A percentile compares a stretch with the other conserved stretches of the same genome.
Evolutionary conservation across 148 eudicot genomes (phyloP).

Genomic region (Selenicereus undatus): DNA sequence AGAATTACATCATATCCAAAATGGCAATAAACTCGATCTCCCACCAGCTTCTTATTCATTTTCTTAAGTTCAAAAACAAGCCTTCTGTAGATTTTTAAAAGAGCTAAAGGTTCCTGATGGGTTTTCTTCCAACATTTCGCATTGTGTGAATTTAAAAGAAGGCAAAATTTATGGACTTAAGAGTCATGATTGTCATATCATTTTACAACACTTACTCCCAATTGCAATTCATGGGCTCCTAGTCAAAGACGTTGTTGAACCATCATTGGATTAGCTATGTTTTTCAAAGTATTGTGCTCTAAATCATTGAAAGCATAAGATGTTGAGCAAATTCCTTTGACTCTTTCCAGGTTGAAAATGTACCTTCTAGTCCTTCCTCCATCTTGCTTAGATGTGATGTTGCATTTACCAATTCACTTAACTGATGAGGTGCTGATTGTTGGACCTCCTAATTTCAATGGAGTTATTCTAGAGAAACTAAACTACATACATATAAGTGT

Average conservation of each 20-base stretch:
- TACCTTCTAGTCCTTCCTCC: background rate
- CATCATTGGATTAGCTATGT: background rate
- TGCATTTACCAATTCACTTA: background rate
- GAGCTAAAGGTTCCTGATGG: slow-evolving; percentile 16
- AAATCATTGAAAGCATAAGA: background rate
- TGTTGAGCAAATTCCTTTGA: background rate
- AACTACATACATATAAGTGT: background rate
- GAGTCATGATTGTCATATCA: slow-evolving; percentile 12
- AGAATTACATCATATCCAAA: background rate
- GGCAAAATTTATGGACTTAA: slow-evolving; percentile 1
- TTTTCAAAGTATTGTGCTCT: background rate
- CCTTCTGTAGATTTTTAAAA: slow-evolving; percentile 1
- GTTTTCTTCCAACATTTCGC: slow-evolving; percentile 10
- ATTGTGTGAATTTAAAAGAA: background rate
- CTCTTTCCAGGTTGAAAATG: background rate
- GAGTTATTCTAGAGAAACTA: background rate
- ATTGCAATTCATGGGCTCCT: no score
- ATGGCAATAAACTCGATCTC: background rate
- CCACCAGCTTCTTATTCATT: background rate
- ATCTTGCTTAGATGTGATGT: background rate
- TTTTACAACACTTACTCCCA: background rate
- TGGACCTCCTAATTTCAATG: background rate
- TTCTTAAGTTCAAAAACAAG: background rate
- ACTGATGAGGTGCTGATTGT: background rate
- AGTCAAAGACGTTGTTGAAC: background rate